Percentiles rank a stretch among this genome's conserved stretches.
phyloP scores from a whole-genome alignment of 768 basidiomycete species.

The Collybia nuda region DNA sequence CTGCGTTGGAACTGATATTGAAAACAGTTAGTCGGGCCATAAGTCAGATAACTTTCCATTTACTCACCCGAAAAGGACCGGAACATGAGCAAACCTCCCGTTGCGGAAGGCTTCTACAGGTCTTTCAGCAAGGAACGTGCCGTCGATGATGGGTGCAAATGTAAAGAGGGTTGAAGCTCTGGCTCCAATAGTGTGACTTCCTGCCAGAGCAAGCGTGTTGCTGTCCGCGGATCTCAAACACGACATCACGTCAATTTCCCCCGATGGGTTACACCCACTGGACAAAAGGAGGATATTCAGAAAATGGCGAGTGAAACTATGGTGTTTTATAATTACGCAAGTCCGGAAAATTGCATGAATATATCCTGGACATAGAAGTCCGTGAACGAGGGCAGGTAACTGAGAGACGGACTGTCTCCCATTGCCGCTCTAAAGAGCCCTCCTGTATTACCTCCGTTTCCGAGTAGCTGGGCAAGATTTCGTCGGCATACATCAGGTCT shows the following conservation, averaged over 20 bases:
- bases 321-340: constrained; percentile 40
- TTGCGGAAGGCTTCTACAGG: constrained; percentile 38
- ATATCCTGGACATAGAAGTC: constrained; percentile 32
- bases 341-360: constrained; percentile 30
- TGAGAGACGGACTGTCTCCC: constrained; percentile 44
- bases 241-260: constrained; percentile 19
- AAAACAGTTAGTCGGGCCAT: no score
- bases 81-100: constrained; percentile 36
- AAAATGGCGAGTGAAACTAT: background rate
- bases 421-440: constrained; percentile 40
- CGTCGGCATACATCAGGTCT: background rate
- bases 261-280: constrained; percentile 21
- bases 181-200: constrained; percentile 25
- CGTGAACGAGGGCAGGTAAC: constrained; percentile 30
- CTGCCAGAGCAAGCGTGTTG: constrained; percentile 28
- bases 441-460: constrained; percentile 34
- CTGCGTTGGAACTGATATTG: constrained; percentile 33
- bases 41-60: no score
- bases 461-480: constrained; percentile 28
- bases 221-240: constrained; percentile 32
- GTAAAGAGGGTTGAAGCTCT: constrained; percentile 32
- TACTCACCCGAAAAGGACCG: constrained; percentile 38
- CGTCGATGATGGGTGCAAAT: constrained; percentile 39
- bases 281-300: background rate
- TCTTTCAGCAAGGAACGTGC: constrained; percentile 28